phyloP scores from a whole-genome alignment of 129 eudicot species.

The Pseudognaphalium luteoalbum region DNA sequence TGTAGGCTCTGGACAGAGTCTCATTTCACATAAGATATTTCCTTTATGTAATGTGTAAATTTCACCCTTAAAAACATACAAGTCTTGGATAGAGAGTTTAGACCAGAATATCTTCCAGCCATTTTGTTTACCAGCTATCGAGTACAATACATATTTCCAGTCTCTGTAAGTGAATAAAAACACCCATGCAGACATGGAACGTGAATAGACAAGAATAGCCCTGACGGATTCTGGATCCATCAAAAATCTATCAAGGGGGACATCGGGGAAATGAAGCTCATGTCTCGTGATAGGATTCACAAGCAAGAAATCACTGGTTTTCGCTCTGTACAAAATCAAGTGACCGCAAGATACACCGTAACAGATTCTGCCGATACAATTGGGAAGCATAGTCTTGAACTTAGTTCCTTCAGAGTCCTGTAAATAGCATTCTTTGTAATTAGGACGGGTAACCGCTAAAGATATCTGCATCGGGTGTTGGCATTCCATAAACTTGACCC shows the following conservation, averaged over 20 bases:
- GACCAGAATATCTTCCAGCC: background rate
- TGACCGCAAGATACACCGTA: slow-evolving; percentile 27
- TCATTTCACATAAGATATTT: slow-evolving; percentile 15
- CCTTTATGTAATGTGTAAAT: background rate
- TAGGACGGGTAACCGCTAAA: background rate
- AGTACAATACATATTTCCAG: background rate
- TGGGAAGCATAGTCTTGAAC: slow-evolving; percentile 12
- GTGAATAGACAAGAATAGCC: slow-evolving; percentile 22
- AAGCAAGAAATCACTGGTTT: slow-evolving; percentile 18
- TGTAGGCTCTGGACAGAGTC: background rate
- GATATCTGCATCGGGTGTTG: slow-evolving; percentile 8
- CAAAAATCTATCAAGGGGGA: background rate
- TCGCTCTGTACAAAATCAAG: slow-evolving; percentile 13
- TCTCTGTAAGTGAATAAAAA: background rate
- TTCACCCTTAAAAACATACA: slow-evolving; percentile 5
- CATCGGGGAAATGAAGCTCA: slow-evolving; percentile 24
- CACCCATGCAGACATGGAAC: slow-evolving; percentile 13
- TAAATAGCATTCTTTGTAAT: background rate
- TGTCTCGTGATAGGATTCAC: slow-evolving; percentile 35
- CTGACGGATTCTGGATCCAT: background rate
- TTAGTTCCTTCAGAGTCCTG: slow-evolving; percentile 20
- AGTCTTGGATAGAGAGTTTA: background rate
- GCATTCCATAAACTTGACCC: background rate
- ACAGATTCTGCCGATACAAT: background rate
- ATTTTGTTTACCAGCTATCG: slow-evolving; percentile 10